Conservation (phyloP, 1,139 yeast genomes). For the Magnusiomyces starmeri region DNA sequence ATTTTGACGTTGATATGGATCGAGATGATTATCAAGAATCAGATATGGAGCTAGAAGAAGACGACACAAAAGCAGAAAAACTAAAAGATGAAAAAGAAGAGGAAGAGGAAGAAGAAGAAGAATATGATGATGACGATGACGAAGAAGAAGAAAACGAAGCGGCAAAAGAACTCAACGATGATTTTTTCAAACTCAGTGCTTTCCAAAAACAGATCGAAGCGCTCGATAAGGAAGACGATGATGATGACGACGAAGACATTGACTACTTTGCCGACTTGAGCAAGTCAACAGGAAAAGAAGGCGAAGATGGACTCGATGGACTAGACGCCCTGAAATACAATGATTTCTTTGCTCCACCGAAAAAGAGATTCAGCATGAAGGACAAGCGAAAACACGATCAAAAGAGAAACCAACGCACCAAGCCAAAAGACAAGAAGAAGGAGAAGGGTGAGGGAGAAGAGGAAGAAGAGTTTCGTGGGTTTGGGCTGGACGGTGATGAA, state of each 20-base stretch:
- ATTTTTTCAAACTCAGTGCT: conserved; percentile 76
- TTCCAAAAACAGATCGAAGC: conserved; percentile 76
- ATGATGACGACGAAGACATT: conserved; percentile 68
- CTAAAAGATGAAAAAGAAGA: conserved; percentile 29
- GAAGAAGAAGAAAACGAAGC: conserved; percentile 35
- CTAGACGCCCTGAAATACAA: conserved; percentile 25
- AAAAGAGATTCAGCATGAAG: conserved; percentile 17
- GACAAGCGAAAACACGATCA: conserved; percentile 19
- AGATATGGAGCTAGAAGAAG: conserved; percentile 20
- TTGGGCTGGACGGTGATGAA: conserved; percentile 54
- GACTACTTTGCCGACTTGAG: conserved; percentile 37
- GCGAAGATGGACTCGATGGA: conserved; percentile 23
- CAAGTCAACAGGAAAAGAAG: conserved; percentile 26
- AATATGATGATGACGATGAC: conserved; percentile 18
- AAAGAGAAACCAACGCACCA: background rate
- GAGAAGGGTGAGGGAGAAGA: conserved; percentile 35
- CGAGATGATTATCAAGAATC: conserved; percentile 20
- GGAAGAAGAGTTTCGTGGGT: conserved; percentile 45
- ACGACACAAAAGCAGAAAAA: conserved; percentile 19
- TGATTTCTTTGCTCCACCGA: conserved; percentile 38
- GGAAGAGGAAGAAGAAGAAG: conserved; percentile 24
- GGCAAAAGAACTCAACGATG: conserved; percentile 69
- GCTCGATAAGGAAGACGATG: conserved; percentile 54
- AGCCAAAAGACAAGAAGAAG: conserved; percentile 15
- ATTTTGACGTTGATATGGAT: conserved; percentile 19